Base-by-base conservation (phyloP, 768 basidiomycete genomes). In the Leccinum broughii region DNA sequence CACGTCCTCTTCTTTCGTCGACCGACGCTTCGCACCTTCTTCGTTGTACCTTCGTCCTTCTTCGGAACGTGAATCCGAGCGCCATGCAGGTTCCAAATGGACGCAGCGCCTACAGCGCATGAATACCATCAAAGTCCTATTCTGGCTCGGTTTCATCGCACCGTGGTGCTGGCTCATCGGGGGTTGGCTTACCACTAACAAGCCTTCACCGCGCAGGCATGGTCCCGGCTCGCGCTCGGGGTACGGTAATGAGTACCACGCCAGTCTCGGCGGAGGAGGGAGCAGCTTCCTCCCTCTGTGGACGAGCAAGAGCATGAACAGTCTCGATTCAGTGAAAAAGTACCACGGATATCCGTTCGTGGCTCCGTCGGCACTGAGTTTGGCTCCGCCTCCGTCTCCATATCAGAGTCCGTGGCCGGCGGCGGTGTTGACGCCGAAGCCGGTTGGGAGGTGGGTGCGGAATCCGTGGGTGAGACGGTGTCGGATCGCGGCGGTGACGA, bases 91-190 rank as follows among this genome's bases (percentile, higher is more conserved):
- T 17, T 15, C 58, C 11, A 58, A 48, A n/a, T 62, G 69, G 73
- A 22, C 20, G 22, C 13, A 54, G 9, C 61, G 32, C 30, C 48
- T 37, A 1, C 64, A 67, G 24, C 59, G 58, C 6, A n/a, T 55
- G 28, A 69, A 75, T 30, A 65, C 83, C 0, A 77, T 83, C 3
- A 80, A 81, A 66, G 81, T 86, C 70, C 75, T 89, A n/a, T 91
- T 91, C 74, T 90, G 87, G 86, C 58, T 86, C 0, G 89, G 89
- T 3, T 91, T 91, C 65, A 58, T 89, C 51, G 86, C 81, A 51
- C 89, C 89, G 0, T 83, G 87, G 72, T 81, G 89, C 55, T 91
- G 89, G 89, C 79, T 91, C 50, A 78, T 90, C 14, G 89, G 89
- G 0, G 89, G 89, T 4, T 91, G 89, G 89, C 81, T 88, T 59